phyloP scores from a whole-genome alignment of 805 yeast species.

The Vanderwaltozyma yarrowii region DNA sequence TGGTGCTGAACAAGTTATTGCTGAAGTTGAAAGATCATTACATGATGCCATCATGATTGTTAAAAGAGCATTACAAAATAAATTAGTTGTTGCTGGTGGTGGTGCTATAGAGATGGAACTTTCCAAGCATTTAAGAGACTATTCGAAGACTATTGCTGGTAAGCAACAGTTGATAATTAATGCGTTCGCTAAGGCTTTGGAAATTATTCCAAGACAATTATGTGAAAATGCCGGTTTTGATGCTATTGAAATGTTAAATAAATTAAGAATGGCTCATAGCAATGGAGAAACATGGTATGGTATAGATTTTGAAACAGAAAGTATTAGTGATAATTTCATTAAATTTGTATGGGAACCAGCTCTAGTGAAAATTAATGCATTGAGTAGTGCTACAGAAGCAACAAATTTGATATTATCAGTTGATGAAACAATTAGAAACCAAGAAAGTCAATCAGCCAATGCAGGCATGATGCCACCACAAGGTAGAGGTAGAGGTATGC shows the following conservation, averaged over 20 bases:
- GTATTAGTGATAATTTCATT: conserved; percentile 73
- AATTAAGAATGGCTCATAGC: conserved; percentile 87
- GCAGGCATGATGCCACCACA: conserved; percentile 40
- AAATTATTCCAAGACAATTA: conserved; percentile 91
- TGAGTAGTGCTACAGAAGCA: conserved; percentile 93
- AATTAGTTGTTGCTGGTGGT: conserved; percentile 91
- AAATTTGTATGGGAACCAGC: conserved; percentile 98
- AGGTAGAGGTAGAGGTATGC: conserved; percentile 58
- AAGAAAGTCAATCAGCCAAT: conserved; percentile 47
- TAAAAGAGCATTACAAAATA: conserved; percentile 83
- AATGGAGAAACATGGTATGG: conserved; percentile 91
- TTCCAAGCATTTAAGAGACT: conserved; percentile 78
- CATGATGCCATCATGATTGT: conserved; percentile 99
- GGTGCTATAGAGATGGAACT: conserved; percentile 99
- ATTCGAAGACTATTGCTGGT: conserved; percentile 82
- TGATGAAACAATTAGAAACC: conserved; percentile 82
- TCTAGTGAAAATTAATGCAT: conserved; percentile 85
- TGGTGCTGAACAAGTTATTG: conserved; percentile 96
- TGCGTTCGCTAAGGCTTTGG: conserved; percentile 91
- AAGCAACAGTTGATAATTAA: conserved; percentile 88
- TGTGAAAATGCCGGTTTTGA: conserved; percentile 99
- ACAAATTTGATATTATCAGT: conserved; percentile 88
- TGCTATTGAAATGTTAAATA: conserved; percentile 87
- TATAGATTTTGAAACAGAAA: conserved; percentile 78
- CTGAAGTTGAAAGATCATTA: conserved; percentile 93